These are phyloP conservation scores for Tetrastigma voinierianum DNA, from an alignment of 164 flowering plant species.

Conservation along the genomic window DNA sequence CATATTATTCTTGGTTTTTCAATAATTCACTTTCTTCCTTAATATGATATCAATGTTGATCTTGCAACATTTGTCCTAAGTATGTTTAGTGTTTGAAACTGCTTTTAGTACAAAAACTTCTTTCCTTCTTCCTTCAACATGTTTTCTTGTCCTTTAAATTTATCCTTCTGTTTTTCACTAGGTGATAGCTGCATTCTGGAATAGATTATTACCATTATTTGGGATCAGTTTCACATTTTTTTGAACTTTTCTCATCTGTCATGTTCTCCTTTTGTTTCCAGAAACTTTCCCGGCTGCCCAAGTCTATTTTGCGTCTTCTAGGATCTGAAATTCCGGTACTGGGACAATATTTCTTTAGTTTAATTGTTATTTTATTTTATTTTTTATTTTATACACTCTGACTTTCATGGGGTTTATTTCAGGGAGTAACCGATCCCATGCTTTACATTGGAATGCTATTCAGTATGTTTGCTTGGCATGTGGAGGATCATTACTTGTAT, in stretches of 20 bases:
- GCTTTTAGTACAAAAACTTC: background rate
- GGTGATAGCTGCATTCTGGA: background rate
- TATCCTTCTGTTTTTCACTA: background rate
- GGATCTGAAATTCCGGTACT: conserved; percentile 85
- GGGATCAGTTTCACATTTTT: background rate
- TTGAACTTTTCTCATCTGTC: background rate
- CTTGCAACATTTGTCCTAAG: background rate
- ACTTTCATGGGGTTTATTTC: conserved; percentile 24
- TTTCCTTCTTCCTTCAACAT: background rate
- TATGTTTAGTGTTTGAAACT: background rate
- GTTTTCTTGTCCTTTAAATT: background rate
- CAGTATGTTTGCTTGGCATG: conserved; percentile 99
- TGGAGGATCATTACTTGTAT: conserved; percentile 96
- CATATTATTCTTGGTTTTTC: background rate
- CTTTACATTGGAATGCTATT: conserved; percentile 99
- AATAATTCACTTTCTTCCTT: background rate
- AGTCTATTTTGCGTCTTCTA: conserved; percentile 76
- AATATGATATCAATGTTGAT: background rate
- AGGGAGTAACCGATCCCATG: conserved; percentile 99
- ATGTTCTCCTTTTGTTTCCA: conserved; percentile 34
- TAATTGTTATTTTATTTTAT: background rate
- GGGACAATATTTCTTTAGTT: background rate
- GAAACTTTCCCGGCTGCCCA: conserved; percentile 75
- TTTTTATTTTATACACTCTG: background rate
- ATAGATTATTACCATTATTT: background rate